A percentile compares a stretch with the other conserved stretches of the same genome.
Evolutionary conservation across 805 yeast species (phyloP).

Genomic region (Candida maesae): DNA sequence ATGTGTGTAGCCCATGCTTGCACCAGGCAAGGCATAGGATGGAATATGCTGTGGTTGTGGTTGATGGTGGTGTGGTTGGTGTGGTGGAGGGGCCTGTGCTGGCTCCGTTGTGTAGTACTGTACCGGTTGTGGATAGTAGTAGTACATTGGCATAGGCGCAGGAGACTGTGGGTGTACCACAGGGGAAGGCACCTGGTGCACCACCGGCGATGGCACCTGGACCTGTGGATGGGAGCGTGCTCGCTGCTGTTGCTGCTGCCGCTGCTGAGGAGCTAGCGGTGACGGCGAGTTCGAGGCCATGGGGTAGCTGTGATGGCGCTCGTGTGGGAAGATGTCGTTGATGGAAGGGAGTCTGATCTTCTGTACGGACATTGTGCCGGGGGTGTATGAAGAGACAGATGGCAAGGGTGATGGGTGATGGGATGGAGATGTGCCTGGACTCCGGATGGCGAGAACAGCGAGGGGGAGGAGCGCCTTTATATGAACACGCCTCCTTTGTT

Average conservation of each 20-base stretch:
- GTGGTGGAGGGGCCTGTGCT: constrained; percentile 5
- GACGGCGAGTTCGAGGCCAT: too few relatives aligned
- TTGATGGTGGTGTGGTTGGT: neutral
- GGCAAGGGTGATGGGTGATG: neutral
- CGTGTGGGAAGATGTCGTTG: constrained; percentile 22
- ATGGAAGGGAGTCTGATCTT: constrained; percentile 27
- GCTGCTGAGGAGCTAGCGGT: constrained; percentile 7
- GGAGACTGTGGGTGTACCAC: too few relatives aligned
- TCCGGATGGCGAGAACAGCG: too few relatives aligned
- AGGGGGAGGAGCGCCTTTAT: neutral
- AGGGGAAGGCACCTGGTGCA: too few relatives aligned
- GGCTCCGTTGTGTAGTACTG: constrained; percentile 9
- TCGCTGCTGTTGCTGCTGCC: constrained; percentile 6
- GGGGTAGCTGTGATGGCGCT: constrained; percentile 1
- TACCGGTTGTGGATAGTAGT: constrained; percentile 11
- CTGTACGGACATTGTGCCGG: constrained; percentile 9
- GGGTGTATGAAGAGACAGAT: too few relatives aligned
- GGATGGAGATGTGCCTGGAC: neutral
- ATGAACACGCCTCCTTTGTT: constrained; percentile 11
- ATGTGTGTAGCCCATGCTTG: too few relatives aligned
- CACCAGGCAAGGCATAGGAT: too few relatives aligned
- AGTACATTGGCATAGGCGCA: constrained; percentile 7
- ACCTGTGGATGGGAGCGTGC: constrained; percentile 2
- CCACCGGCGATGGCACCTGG: neutral
- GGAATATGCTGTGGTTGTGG: too few relatives aligned